Evolutionary conservation across 2,329 filamentous ascomycete genomes (phyloP).

Genomic region (Orbilia brochopaga): DNA sequence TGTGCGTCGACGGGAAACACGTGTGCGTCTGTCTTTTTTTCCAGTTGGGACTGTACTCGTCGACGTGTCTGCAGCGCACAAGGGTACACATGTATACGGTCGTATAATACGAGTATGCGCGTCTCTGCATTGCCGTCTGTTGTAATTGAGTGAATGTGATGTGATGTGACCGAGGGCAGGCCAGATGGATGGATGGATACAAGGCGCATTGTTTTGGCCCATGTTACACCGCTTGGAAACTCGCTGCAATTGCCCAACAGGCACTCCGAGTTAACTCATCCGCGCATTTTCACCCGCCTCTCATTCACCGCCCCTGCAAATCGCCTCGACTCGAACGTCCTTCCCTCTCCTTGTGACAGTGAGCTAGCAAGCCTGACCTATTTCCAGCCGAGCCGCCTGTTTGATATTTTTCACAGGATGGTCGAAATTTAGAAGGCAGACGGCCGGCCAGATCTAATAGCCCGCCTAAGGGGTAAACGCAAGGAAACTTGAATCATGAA

Average conservation of each 20-base stretch:
- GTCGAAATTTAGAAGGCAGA: conserved; percentile 27
- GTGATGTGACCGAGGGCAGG: conserved; percentile 6
- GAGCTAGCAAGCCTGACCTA: conserved; percentile 15
- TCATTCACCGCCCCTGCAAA: conserved; percentile 24
- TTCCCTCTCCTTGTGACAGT: conserved; percentile 41
- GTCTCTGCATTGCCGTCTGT: too few species aligned
- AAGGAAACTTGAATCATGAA: too few species aligned
- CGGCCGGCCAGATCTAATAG: conserved; percentile 16
- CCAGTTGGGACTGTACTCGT: neutral
- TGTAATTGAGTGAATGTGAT: too few species aligned
- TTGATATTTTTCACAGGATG: conserved; percentile 18
- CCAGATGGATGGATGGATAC: neutral
- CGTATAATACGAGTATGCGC: too few species aligned
- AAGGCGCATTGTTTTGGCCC: neutral
- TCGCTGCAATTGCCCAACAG: conserved; percentile 9
- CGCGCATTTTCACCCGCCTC: conserved; percentile 16
- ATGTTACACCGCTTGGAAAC: conserved; percentile 25
- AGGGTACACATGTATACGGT: neutral
- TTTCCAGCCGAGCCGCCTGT: conserved; percentile 44
- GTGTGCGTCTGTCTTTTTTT: neutral
- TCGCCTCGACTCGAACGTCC: conserved; percentile 20
- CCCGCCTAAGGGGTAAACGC: conserved; percentile 3
- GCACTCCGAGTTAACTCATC: conserved; percentile 5
- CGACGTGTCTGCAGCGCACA: neutral
- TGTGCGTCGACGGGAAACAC: conserved; percentile 4